Evolutionary conservation across 768 basidiomycete species (phyloP).

Genomic region (Podaxis pistillaris): DNA sequence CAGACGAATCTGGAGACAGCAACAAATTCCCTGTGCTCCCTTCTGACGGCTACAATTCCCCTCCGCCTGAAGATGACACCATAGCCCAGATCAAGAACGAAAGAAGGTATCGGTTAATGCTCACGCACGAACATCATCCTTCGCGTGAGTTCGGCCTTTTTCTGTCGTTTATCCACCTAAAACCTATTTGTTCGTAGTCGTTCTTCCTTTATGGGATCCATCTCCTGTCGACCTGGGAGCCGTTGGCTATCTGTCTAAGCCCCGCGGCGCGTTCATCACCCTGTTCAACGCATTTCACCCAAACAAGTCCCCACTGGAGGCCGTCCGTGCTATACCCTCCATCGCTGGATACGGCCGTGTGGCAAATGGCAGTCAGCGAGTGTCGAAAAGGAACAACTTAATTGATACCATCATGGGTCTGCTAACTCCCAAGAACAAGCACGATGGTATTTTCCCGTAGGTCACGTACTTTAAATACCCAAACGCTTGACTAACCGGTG

Average conservation of each 20-base stretch:
- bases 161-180: slow-evolving; percentile 3
- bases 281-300: slow-evolving; percentile 70
- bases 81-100: slow-evolving; percentile 54
- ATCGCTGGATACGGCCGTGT: slow-evolving; percentile 18
- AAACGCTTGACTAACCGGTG: background rate
- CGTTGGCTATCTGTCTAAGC: slow-evolving; percentile 72
- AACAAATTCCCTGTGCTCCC: slow-evolving; percentile 11
- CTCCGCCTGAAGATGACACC: slow-evolving; percentile 34
- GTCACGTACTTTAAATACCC: background rate
- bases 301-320: slow-evolving; percentile 23
- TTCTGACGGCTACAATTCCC: slow-evolving; percentile 33
- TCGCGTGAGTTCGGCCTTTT: slow-evolving; percentile 45
- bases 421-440: slow-evolving; percentile 2
- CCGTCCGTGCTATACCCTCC: slow-evolving; percentile 15
- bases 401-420: slow-evolving; percentile 15
- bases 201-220: slow-evolving; percentile 72
- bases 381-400: slow-evolving; percentile 8
- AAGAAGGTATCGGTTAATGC: slow-evolving; percentile 62
- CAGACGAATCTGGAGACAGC: slow-evolving; percentile 24
- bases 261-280: slow-evolving; percentile 66
- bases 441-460: slow-evolving; percentile 10
- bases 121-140: slow-evolving; percentile 68
- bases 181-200: slow-evolving; percentile 38
- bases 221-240: slow-evolving; percentile 61
- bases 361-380: slow-evolving; percentile 8